Evolutionary conservation across 208 protist genomes (phyloP).

Genomic region (Acanthamoeba sp.): DNA sequence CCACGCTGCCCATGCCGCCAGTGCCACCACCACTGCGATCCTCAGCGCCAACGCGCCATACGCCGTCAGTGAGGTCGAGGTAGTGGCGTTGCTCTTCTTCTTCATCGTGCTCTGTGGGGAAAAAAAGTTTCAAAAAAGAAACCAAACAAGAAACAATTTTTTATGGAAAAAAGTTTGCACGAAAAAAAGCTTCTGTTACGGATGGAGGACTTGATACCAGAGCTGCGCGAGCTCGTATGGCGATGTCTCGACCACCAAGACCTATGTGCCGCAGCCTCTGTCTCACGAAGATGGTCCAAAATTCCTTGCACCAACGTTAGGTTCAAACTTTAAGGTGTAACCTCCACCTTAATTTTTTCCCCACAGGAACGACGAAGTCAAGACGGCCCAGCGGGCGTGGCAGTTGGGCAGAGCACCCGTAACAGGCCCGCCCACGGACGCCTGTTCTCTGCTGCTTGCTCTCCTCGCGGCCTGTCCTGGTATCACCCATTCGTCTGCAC

Average conservation of each 20-base stretch:
- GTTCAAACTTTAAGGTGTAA: background rate
- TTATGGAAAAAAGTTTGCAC: too few species aligned
- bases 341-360: background rate
- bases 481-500: too few species aligned
- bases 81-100: background rate
- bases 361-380: too few species aligned
- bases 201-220: background rate
- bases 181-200: background rate
- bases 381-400: too few species aligned
- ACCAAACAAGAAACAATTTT: too few species aligned
- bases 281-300: background rate
- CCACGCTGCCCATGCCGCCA: slow-evolving; percentile 14
- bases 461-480: too few species aligned
- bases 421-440: too few species aligned
- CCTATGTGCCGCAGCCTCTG: background rate
- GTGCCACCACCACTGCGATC: background rate
- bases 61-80: background rate
- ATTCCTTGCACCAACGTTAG: background rate
- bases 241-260: background rate
- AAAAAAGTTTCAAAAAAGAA: too few species aligned
- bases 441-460: too few species aligned
- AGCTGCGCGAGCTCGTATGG: background rate
- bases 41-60: background rate
- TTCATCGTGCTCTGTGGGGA: too few species aligned
- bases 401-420: too few species aligned